phyloP scores from a whole-genome alignment of 495 filamentous ascomycete species.

The Neurospora hispaniola region DNA sequence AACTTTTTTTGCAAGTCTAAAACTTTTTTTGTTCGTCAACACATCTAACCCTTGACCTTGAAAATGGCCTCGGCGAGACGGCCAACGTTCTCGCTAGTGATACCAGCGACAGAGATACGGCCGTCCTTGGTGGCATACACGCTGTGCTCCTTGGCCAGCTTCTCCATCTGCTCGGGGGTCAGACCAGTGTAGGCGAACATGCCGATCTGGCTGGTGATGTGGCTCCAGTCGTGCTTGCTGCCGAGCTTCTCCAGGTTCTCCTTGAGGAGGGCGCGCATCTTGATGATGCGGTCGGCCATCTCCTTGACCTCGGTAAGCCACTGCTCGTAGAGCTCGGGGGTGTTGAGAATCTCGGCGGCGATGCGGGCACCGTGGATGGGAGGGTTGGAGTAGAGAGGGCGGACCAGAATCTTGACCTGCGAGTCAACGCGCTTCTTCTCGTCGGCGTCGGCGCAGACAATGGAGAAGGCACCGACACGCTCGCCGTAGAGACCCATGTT shows the following conservation, averaged over 20 bases:
- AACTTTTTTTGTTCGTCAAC: not conserved
- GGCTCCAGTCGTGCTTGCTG: constrained; percentile 93
- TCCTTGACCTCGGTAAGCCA: constrained; percentile 96
- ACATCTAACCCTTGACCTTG: constrained; percentile 61
- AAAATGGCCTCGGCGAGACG: constrained; percentile 90
- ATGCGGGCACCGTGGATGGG: constrained; percentile 93
- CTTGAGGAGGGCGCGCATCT: constrained; percentile 88
- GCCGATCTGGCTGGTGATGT: constrained; percentile 97
- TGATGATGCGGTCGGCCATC: constrained; percentile 98
- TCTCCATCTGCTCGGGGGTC: constrained; percentile 85
- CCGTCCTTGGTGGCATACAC: constrained; percentile 97
- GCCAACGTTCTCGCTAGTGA: constrained; percentile 86
- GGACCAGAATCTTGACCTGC: constrained; percentile 96
- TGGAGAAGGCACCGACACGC: constrained; percentile 93
- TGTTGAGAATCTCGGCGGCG: constrained; percentile 85
- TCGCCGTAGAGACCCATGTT: constrained; percentile 99
- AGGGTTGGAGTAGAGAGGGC: constrained; percentile 96
- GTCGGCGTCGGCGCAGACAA: constrained; percentile 70
- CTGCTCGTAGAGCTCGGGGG: constrained; percentile 74
- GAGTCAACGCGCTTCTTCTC: constrained; percentile 96
- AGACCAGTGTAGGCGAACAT: constrained; percentile 99
- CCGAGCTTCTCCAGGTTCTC: constrained; percentile 88
- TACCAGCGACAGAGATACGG: constrained; percentile 93
- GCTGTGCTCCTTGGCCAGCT: constrained; percentile 90
- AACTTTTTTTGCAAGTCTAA: not conserved